Base-by-base conservation (phyloP, 2,329 filamentous ascomycete genomes). In the Sordariomycetes sp. region DNA sequence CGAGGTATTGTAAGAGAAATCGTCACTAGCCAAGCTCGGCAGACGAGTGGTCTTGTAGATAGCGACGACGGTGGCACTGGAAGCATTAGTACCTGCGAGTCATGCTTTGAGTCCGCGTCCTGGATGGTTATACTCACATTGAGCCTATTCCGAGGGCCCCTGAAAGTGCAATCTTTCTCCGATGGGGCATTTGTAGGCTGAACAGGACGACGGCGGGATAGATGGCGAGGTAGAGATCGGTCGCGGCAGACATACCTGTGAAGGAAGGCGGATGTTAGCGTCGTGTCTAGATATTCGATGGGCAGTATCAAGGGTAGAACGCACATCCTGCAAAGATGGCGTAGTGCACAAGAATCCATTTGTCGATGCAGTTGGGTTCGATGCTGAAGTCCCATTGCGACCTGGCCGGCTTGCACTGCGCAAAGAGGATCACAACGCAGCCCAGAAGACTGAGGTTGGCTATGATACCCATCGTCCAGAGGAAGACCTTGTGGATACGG, bases 151-250 rank as follows among this genome's bases (percentile, higher is more conserved):
- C 71, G 7, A 76, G 65, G 0, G 74, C 70, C 37, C 64, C 60
- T 1, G 66, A 67, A 5, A 76, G 61, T 0, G 69, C 72, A 10
- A 76, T 54, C 65, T 76, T 76, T 65, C 75, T 76, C 57, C 65
- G 67, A 8, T 66, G 58, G 22, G 68, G 68, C 62, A 76, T 66
- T 37, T 73, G 71, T 11, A 76, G 63, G 4, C 64, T 63, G 53
- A 62, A 71, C 0, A 76, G 66, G 0, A 75, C 68, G 2, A 71
- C 57, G 3, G 69, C 68, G 0, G 74, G 73, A 43, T 76, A 76
- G 0, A 74, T 61, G 22, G 74, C 72, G 7, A 76, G 67, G 56
- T 76, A 76, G 0, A 75, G 62, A 60, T 76, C 74, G 22, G 70
- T 66, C 24, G 68, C 63, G 1, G 67, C 71, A n/a, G 69, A 73